Conservation (phyloP, 345 rosid species). For the Eucalyptus pauciflora region DNA sequence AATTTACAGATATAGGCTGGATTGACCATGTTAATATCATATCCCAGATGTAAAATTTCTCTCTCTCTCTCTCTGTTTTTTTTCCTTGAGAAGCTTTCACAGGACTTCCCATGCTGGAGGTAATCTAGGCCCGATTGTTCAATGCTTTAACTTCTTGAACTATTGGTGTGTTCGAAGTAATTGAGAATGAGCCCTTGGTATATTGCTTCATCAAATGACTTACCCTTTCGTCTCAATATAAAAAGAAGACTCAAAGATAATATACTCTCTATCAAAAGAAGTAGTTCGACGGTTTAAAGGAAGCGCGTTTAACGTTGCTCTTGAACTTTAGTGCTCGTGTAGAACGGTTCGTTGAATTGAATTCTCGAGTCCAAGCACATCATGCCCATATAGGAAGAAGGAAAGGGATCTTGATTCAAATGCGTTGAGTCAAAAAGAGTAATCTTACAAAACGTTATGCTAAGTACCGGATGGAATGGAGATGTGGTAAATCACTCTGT, state of each 20-base stretch:
- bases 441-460: background rate
- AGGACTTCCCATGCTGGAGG: background rate
- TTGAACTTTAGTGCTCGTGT: background rate
- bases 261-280: background rate
- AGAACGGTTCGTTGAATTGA: background rate
- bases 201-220: background rate
- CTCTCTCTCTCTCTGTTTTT: background rate
- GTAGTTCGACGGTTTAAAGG: background rate
- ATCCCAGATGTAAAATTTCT: background rate
- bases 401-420: background rate
- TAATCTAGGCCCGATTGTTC: background rate
- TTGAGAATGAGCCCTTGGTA: background rate
- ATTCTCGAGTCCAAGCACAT: background rate
- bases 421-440: background rate
- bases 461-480: background rate
- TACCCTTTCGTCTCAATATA: background rate
- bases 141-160: background rate
- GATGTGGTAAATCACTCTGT: background rate
- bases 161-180: background rate
- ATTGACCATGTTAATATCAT: background rate
- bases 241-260: background rate
- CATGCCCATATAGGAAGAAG: background rate
- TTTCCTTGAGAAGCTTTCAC: background rate
- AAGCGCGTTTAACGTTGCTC: background rate
- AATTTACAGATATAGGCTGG: background rate